These are phyloP conservation scores for Aspergillus ibericus DNA, from an alignment of 2,329 filamentous ascomycete species.

Conservation along the genomic window DNA sequence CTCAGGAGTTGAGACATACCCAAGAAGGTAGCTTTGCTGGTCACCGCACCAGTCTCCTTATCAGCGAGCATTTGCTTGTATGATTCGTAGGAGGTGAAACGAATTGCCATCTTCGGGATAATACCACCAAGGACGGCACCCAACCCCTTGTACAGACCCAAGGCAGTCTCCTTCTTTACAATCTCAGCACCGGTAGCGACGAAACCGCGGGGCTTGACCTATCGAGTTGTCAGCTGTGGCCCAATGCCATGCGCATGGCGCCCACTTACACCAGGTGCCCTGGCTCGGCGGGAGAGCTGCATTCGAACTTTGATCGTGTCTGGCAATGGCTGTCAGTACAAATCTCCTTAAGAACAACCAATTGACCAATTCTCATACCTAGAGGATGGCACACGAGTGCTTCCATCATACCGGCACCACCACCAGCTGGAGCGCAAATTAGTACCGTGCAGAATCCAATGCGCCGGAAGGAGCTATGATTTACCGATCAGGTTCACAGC, in stretches of 20 bases:
- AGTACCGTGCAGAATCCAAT: conserved; percentile 17
- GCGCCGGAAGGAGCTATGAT: conserved; percentile 27
- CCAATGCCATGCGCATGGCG: not conserved
- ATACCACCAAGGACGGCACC: conserved; percentile 95
- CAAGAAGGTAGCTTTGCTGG: conserved; percentile 70
- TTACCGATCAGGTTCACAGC: conserved; percentile 89
- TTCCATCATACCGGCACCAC: conserved; percentile 99
- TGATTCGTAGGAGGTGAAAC: conserved; percentile 94
- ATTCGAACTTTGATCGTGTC: conserved; percentile 99
- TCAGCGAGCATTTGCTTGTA: conserved; percentile 85
- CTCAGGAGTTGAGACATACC: conserved; percentile 47
- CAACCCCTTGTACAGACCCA: conserved; percentile 97
- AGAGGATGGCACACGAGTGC: conserved; percentile 93
- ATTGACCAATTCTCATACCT: conserved; percentile 53
- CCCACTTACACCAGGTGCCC: conserved; percentile 69
- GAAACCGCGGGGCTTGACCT: conserved; percentile 80
- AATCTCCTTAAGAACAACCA: conserved; percentile 6
- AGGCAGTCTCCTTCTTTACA: conserved; percentile 81
- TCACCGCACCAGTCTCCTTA: conserved; percentile 64
- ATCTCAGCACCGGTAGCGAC: conserved; percentile 82
- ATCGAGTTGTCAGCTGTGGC: conserved; percentile 12
- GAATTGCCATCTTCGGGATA: conserved; percentile 98
- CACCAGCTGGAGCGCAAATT: conserved; percentile 66
- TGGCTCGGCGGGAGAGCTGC: conserved; percentile 88
- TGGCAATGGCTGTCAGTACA: conserved; percentile 37